A percentile compares a stretch with the other conserved stretches of the same genome.
phyloP scores from a whole-genome alignment of 768 basidiomycete species.

The Mycena floridula region DNA sequence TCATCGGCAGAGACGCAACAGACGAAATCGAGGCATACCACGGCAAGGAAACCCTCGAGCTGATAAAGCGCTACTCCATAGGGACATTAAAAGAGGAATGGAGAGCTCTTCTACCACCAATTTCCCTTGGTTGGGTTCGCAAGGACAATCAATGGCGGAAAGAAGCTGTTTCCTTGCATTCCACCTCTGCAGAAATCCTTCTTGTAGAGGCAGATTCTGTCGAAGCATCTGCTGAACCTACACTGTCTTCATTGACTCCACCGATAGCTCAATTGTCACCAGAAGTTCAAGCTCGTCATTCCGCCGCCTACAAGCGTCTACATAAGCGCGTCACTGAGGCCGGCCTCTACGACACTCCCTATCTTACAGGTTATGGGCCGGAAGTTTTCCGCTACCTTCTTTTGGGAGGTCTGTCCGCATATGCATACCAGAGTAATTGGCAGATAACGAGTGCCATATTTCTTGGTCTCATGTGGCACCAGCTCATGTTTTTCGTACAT shows the following conservation, averaged over 20 bases:
- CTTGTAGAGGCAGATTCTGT: conserved; percentile 41
- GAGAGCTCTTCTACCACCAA: conserved; percentile 79
- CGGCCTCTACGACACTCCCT: conserved; percentile 81
- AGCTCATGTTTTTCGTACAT: conserved; percentile 87
- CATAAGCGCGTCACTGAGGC: conserved; percentile 69
- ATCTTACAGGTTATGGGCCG: conserved; percentile 83
- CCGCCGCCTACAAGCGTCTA: conserved; percentile 73
- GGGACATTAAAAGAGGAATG: conserved; percentile 68
- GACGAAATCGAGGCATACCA: conserved; percentile 96
- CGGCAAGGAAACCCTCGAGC: conserved; percentile 44
- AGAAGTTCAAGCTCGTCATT: conserved; percentile 57
- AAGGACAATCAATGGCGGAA: conserved; percentile 55
- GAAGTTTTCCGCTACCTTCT: conserved; percentile 76
- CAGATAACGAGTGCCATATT: conserved; percentile 69
- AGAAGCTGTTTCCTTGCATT: conserved; percentile 45
- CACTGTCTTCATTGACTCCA: conserved; percentile 45
- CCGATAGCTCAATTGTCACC: conserved; percentile 49
- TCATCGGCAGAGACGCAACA: conserved; percentile 89
- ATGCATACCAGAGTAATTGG: conserved; percentile 60
- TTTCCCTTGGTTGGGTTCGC: conserved; percentile 79
- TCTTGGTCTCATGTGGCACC: conserved; percentile 92
- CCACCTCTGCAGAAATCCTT: conserved; percentile 48
- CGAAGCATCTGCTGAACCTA: conserved; percentile 18
- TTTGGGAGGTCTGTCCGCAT: conserved; percentile 52
- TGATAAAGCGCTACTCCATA: conserved; percentile 59